Evolutionary conservation across 768 basidiomycete species (phyloP).

Genomic region (Suillus hirtellus): DNA sequence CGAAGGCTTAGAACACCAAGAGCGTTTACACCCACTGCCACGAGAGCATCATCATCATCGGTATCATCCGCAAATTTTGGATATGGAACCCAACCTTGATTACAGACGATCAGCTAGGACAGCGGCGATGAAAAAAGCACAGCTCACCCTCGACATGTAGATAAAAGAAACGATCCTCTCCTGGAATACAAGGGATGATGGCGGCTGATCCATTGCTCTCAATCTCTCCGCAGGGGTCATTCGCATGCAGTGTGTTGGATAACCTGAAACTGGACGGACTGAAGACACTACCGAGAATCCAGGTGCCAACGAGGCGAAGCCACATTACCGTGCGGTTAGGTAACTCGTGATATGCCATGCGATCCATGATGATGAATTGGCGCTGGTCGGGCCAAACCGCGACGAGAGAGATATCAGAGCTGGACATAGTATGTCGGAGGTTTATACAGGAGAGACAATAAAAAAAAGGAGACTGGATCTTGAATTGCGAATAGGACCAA

Average conservation of each 20-base stretch:
- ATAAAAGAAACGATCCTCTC: conserved; percentile 3
- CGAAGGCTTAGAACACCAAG: neutral
- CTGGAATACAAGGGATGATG: neutral
- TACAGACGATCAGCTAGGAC: neutral
- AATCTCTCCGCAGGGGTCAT: neutral
- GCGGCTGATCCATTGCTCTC: neutral
- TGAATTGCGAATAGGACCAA: neutral
- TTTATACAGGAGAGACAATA: too few species aligned
- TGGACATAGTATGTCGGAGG: neutral
- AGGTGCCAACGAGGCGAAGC: conserved; percentile 3
- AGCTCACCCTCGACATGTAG: conserved; percentile 1
- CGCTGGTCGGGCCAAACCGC: conserved; percentile 8
- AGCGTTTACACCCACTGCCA: neutral
- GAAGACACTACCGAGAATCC: conserved; percentile 5
- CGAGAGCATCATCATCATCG: neutral
- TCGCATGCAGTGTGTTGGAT: neutral
- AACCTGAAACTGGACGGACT: conserved; percentile 3
- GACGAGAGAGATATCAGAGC: conserved; percentile 8
- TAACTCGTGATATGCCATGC: neutral
- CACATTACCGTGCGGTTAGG: neutral
- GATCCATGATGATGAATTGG: neutral
- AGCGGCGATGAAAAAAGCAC: neutral
- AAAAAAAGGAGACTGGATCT: too few species aligned
- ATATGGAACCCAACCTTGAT: conserved; percentile 2
- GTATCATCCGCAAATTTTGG: neutral